Evolutionary conservation across 345 rosid species (phyloP), one percentile per base, ranked within the genome.

Genomic region (Euphorbia tirucalli): DNA sequence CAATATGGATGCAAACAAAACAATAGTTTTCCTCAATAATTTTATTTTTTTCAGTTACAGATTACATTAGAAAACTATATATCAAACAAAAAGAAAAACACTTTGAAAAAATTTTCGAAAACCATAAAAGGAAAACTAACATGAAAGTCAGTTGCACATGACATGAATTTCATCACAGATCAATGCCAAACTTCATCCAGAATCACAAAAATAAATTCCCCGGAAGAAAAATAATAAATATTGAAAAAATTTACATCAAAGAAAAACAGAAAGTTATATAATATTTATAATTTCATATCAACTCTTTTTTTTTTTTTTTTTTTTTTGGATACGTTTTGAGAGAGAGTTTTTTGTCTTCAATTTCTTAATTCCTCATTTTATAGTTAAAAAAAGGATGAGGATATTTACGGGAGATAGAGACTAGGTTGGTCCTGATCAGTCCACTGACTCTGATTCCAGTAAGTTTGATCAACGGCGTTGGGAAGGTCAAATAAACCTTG

Each of bases 401-500:
- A 60, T 75, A 83, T 65, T 65, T 86, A 93, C 81, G 98, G 98
- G 69, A 93, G 90, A 67, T 83, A 93, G 25, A 89, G 88, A 75
- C 76, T 77, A 30, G 81, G 72, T 16, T 84, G 94, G 79, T 90
- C 88, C 48, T 84, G 89, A 79, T 85, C 92, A 28, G 62, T 68
- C 96, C 96, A 94, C 72, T 86, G 98, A 78, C 77, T 81, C 70
- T 87, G 93, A 82, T 83, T 80, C 98, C 98, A 94, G 88, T 89
- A 92, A 4, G 87, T 78, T 67, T 88, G 94, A 88, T 91, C 98
- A 80, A 79, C 89, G 70, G 80, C 28, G 80, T 31, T 79, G 5
- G 94, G 83, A 52, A 93, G 85, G 87, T 92, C 93, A 76, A 88
- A 87, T 55, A 94, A 72, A 48, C 78, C 81, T 46, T 85, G 95